Evolutionary conservation across 176 grass and related monocot species (phyloP), one percentile per base, ranked within the genome.

Genomic region (Carex myosuroides): DNA sequence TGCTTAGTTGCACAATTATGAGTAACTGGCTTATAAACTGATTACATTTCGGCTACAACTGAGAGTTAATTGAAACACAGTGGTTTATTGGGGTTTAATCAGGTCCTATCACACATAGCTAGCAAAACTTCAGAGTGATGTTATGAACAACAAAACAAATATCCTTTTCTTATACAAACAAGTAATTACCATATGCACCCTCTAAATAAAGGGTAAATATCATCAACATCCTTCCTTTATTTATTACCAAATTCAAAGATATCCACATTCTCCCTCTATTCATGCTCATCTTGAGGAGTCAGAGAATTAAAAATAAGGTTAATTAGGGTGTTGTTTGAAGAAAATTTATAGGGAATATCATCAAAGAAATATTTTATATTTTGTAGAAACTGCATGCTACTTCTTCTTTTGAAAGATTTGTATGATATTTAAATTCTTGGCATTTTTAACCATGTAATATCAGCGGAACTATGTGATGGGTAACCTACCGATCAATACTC

Each of bases 401-500:
- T 80, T 55, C 42, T 79, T 3, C 17, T 13, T 77, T 48, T 72
- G 22, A 86, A 21, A n/a, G 62, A 8, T 33, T 33, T 42, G 54
- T 65, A 33, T 22, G 69, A 69, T 16, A 53, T 32, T 48, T 85
- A 9, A 1, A 37, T 84, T 79, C 13, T 76, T 76, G 8, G 14
- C 7, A 87, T 8, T 60, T 64, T 16, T 62, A 46, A 58, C 37
- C 6, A 60, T 8, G 53, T 26, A 33, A 70, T 52, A 84, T 44
- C 1, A 85, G 80, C 2, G 44, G 2, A 83, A 79, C 39, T 35
- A 84, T 41, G 12, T 62, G 10, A 90, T 58, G 72, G 13, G 53
- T 33, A 83, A 70, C 90, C 59, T 67, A 98, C 95, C 89, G 87
- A 48, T 98, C 95, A 52, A 93, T 85, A 81, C 95, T 98, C 85